Evolutionary conservation across 352 stramenopile genomes (phyloP), one percentile per base, ranked within the genome.

Genomic region (Globisporangium apiculatum): DNA sequence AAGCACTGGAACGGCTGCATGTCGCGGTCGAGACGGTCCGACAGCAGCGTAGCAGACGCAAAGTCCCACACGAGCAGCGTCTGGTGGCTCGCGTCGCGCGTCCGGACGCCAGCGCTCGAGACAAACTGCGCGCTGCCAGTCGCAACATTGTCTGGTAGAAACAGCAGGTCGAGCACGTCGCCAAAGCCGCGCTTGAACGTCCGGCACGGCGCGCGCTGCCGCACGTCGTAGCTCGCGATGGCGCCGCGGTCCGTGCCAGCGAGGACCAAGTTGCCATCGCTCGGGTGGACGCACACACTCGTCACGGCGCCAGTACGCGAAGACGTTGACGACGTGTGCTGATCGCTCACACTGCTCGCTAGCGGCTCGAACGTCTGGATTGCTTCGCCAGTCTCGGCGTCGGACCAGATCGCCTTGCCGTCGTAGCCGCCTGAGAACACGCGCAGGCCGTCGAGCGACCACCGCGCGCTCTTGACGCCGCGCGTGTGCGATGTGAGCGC

Each of bases 1-100:
- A 89, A 55, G 53, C 71, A 73, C 45, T 65, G 62, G 65, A 81
- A 79, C 8, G 73, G 62, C 12, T 73, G 63, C 57, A 86, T 61
- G 15, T 83, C 76, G 9, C 50, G 57, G 57, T 86, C 66, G 1
- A 89, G 56, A 4, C 68, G 74, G 55, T 87, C 74, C 11, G 65
- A 72, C 35, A 89, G 64, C 42, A 86, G 58, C 3, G 69, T 61
- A 9, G 58, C 42, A 2, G 76, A 79, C 31, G 68, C 66, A 14
- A 72, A 72, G 51, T 89, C 79, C 79, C 79, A 89, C 46, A 89
- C 76, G 15, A 85, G 54, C 51, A 89, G 66, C 41, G 79, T 87
- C 57, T 83, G 74, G 57, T 87, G 75, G 60, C 76, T 84, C 36
- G 72, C 69, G 55, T 80, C 68, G 40, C 71, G 66, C 8, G 69